These are phyloP conservation scores for Biscutella auriculata DNA, from an alignment of 441 rosid species.

Conservation along the genomic window DNA sequence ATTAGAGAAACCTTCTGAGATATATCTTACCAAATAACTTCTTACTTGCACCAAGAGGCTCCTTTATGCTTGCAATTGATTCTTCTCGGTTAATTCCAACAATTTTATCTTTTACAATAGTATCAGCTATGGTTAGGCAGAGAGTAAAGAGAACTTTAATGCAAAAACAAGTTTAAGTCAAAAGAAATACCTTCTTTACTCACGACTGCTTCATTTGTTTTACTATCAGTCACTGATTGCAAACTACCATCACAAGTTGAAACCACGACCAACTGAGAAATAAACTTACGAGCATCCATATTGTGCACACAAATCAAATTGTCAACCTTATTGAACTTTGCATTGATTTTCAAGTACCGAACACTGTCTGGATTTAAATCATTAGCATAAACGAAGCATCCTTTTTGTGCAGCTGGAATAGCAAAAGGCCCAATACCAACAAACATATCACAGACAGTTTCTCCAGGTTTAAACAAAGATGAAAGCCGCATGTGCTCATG, in stretches of 20 bases:
- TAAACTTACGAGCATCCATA: constrained; percentile 81
- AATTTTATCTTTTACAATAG: constrained; percentile 17
- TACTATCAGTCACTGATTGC: constrained; percentile 25
- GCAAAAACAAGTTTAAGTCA: neutral
- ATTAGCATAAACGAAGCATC: constrained; percentile 80
- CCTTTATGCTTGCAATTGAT: constrained; percentile 16
- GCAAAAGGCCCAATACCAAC: constrained; percentile 95
- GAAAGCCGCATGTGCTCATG: constrained; percentile 80
- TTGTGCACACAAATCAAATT: constrained; percentile 44
- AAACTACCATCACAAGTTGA: constrained; percentile 29
- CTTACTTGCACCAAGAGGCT: constrained; percentile 28
- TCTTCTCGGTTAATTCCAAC: constrained; percentile 18
- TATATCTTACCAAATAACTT: constrained; percentile 36
- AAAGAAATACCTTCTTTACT: constrained; percentile 30
- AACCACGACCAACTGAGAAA: constrained; percentile 43
- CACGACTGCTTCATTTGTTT: constrained; percentile 19
- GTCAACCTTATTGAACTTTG: constrained; percentile 72
- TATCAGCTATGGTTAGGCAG: constrained; percentile 17
- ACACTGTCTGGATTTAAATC: constrained; percentile 81
- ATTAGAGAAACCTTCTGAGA: neutral
- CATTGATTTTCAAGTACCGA: constrained; percentile 73
- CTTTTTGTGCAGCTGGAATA: constrained; percentile 87
- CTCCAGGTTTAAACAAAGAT: constrained; percentile 65
- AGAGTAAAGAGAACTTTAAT: constrained; percentile 1
- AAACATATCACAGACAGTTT: constrained; percentile 86